Evolutionary conservation across 306 rosid genomes (phyloP), one percentile per base, ranked within the genome.

Genomic region (Ceratonia siliqua): DNA sequence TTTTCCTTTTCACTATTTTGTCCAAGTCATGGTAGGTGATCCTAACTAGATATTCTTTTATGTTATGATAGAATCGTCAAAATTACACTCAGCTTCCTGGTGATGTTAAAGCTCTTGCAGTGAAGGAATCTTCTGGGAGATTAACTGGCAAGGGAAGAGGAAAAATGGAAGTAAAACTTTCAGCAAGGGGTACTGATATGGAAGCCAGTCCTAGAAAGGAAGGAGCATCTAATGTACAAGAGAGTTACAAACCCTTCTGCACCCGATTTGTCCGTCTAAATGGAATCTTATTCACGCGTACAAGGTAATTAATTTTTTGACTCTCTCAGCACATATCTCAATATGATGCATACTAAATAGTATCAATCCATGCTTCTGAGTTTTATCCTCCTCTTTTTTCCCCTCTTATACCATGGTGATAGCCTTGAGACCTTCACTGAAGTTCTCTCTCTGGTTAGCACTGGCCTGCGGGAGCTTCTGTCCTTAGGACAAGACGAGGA

Each of bases 231-330:
- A 73, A 75, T 56, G n/a, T 72, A 45, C 86, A 68, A 35, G 95
- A 86, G 48, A 85, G 73, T 2, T 86, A 76, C 78, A 92, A 89
- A 76, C 65, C 82, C 68, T 92, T 94, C 63, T 87, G 91, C 83
- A 85, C 85, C 35, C 79, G 88, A 53, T 88, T 90, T 85, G 88
- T 94, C 64, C 99, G 99, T 74, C 88, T 94, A 78, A 94, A 87
- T 86, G 99, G 99, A 76, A 90, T 92, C 70, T 85, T 94, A 71
- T 92, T 94, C 82, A 92, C 97, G 0, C 96, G 92, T 27, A 94
- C 99, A 28, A 94, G 99, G 99, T 81, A 87, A 32, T 21, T 70
- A 21, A n/a, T 59, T 58, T 58, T 36, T 56, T 53, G 45, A 49
- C 58, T 3, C 53, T 4, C 63, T 66, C 21, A 43, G 38, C 17